These are phyloP conservation scores for Cytospora piceicola DNA, from an alignment of 2,329 filamentous ascomycete genomes.

Conservation along the genomic window DNA sequence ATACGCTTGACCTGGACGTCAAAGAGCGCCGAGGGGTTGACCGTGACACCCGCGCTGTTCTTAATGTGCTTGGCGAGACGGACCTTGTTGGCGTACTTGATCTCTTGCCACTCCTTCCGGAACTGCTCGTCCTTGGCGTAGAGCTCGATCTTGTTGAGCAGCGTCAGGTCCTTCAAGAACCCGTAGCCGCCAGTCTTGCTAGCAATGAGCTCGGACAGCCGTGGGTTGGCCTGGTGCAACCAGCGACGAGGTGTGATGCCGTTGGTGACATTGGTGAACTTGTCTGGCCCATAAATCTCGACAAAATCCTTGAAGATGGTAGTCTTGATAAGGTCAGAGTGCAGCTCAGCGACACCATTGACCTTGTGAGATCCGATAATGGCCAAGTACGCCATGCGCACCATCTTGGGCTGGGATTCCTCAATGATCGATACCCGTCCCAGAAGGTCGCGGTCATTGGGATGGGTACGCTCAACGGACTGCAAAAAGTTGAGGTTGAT, in stretches of 20 bases:
- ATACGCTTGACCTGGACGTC: conserved; percentile 99
- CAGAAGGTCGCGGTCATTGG: conserved; percentile 85
- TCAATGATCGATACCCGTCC: conserved; percentile 94
- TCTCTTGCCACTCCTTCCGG: conserved; percentile 92
- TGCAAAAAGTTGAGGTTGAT: conserved; percentile 96
- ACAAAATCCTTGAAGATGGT: conserved; percentile 99
- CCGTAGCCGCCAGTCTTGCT: conserved; percentile 82
- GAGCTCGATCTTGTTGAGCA: conserved; percentile 83
- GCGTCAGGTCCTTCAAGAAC: conserved; percentile 88
- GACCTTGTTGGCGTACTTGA: conserved; percentile 96
- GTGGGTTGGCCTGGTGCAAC: conserved; percentile 96
- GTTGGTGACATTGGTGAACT: conserved; percentile 98
- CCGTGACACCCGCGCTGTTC: conserved; percentile 73
- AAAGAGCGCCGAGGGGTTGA: conserved; percentile 88
- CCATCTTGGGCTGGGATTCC: conserved; percentile 95
- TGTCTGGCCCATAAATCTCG: conserved; percentile 90
- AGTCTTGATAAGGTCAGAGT: conserved; percentile 96
- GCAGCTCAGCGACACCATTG: conserved; percentile 95
- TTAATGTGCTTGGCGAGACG: conserved; percentile 91
- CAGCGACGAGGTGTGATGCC: conserved; percentile 95
- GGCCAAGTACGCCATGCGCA: conserved; percentile 94
- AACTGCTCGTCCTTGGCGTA: conserved; percentile 85
- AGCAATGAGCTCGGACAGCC: conserved; percentile 87
- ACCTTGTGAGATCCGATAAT: conserved; percentile 99
- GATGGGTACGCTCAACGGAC: conserved; percentile 85